Base-by-base conservation (phyloP, 2,329 filamentous ascomycete species). In the Nakataea oryzae region DNA sequence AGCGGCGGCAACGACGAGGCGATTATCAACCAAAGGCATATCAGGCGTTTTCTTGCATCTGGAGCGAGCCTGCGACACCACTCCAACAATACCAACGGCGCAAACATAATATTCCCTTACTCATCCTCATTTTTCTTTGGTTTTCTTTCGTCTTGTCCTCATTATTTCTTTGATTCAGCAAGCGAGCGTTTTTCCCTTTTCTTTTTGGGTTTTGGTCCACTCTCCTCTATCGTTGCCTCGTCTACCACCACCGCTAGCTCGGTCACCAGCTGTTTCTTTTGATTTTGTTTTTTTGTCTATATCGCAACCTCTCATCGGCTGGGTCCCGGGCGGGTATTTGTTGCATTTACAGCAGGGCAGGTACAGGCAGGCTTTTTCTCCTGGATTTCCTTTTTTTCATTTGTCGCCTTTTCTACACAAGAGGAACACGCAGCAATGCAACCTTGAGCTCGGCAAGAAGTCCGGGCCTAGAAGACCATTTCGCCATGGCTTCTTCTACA, bases 381-480 rank as follows among this genome's bases (percentile, higher is more conserved):
- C 65, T 47, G 61, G 60, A 61, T 69, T 67, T 67, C 69, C 70
- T 69, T 66, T 69, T 66, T 64, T 61, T 65, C 41, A 63, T 64
- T 58, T 50, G 41, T 50, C 41, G 41, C 41, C 41, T 50, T 70
- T 63, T 63, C 64, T 73, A 80, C 76, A 80, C 75, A 82, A 81
- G 79, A 82, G 77, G 77, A 81, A 81, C 71, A 79, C 76, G 82
- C 82, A 85, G 82, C 82, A 82, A 85, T 85, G 82, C 82, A 81
- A 76, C 74, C 66, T 64, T 73, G 69, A 70, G 73, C 75, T 78
- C 76, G 78, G 78, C 75, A 64, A 61, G 69, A 67, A 74, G 74
- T 71, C 75, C 77, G 77, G 80, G 77, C 78, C 76, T 74, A 73
- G 72, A 60, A 76, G 74, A 72, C 70, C 69, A 67, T 68, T 68